Evolutionary conservation across 164 flowering plant species (phyloP).

Genomic region (Chimonanthus praecox): DNA sequence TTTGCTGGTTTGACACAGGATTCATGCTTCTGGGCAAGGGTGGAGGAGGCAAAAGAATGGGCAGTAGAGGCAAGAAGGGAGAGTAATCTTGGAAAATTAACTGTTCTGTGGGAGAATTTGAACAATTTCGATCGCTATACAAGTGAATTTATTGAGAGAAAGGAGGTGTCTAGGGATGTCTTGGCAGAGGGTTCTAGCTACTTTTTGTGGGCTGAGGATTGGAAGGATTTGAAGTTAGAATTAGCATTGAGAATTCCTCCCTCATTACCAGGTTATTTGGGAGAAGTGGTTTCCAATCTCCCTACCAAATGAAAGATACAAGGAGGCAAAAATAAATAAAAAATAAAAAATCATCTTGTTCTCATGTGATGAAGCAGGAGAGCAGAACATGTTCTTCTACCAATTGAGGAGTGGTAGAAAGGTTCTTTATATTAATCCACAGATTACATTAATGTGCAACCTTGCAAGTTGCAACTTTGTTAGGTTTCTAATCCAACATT

Average conservation of each 20-base stretch:
- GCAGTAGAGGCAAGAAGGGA: conserved; percentile 2
- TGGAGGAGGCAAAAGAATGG: conserved; percentile 53
- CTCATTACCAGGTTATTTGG: conserved; percentile 17
- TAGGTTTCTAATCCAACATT: too few relatives aligned
- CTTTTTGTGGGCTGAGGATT: conserved; percentile 38
- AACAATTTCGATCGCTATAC: conserved; percentile 48
- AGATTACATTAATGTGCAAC: too few relatives aligned
- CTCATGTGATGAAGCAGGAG: too few relatives aligned
- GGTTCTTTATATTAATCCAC: too few relatives aligned
- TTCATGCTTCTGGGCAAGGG: conserved; percentile 76
- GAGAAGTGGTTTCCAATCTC: neutral
- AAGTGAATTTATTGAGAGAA: conserved; percentile 35
- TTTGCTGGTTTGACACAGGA: conserved; percentile 73
- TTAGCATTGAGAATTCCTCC: conserved; percentile 15
- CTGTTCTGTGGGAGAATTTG: conserved; percentile 33
- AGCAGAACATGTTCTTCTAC: too few relatives aligned
- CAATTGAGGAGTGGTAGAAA: too few relatives aligned
- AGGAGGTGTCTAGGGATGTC: conserved; percentile 72
- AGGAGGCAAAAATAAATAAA: too few relatives aligned
- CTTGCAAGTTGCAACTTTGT: too few relatives aligned
- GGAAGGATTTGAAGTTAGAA: conserved; percentile 27
- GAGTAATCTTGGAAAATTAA: conserved; percentile 18
- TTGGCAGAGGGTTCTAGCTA: conserved; percentile 63
- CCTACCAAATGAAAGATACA: neutral
- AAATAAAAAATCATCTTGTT: too few relatives aligned